A percentile compares a stretch with the other conserved stretches of the same genome.
Conservation (phyloP, 345 rosid genomes). For the Eucalyptus pauciflora region DNA sequence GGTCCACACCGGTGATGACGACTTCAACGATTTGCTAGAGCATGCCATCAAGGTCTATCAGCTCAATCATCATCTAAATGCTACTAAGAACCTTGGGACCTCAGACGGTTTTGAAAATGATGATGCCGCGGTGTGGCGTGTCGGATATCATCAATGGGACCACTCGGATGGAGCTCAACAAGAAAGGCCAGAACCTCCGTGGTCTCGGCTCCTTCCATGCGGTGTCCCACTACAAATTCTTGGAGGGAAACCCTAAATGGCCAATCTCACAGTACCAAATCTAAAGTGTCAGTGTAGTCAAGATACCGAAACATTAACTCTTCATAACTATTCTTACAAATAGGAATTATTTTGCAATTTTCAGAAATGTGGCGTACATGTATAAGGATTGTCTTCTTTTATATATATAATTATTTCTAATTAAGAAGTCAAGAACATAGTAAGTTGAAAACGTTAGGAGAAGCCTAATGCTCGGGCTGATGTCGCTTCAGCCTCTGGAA, state of each 20-base stretch:
- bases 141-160: constrained; percentile 21
- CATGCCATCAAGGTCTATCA: constrained; percentile 17
- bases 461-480: neutral
- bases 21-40: constrained; percentile 13
- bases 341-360: neutral
- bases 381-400: too few species aligned
- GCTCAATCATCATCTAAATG: neutral
- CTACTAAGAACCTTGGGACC: constrained; percentile 24
- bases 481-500: neutral
- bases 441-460: neutral
- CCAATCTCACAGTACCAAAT: neutral
- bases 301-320: neutral
- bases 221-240: constrained; percentile 10
- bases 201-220: neutral
- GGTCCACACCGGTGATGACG: neutral
- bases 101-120: constrained; percentile 5
- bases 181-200: neutral
- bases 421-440: neutral
- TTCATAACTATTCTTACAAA: neutral
- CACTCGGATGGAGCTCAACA: constrained; percentile 5
- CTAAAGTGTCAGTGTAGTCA: neutral
- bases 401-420: too few species aligned
- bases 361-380: neutral
- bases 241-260: constrained; percentile 7
- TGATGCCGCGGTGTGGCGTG: constrained; percentile 18